Evolutionary conservation across 139 green algal genomes (phyloP).

Genomic region (Chlamydomonas applanata): DNA sequence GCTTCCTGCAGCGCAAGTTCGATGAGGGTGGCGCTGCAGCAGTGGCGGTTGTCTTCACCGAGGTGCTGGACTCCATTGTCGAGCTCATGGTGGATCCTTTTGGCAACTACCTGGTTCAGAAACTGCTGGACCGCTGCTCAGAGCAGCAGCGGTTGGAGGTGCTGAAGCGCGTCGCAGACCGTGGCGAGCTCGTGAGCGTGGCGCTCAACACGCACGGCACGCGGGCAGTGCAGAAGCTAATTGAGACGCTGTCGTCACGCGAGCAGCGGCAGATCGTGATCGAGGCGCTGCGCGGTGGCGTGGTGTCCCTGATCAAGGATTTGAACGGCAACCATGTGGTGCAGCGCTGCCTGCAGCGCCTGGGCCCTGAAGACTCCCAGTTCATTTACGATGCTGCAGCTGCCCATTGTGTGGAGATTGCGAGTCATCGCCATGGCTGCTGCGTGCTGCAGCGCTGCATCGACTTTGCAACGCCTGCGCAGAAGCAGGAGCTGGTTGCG

Average conservation of each 20-base stretch:
- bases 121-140: slow-evolving; percentile 93
- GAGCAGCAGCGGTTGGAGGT: slow-evolving; percentile 86
- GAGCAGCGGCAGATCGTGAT: slow-evolving; percentile 83
- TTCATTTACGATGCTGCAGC: slow-evolving; percentile 94
- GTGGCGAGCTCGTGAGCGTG: slow-evolving; percentile 79
- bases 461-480: slow-evolving; percentile 84
- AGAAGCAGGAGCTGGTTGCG: slow-evolving; percentile 78
- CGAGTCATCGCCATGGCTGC: slow-evolving; percentile 96
- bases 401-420: slow-evolving; percentile 87
- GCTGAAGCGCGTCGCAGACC: slow-evolving; percentile 70
- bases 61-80: slow-evolving; percentile 72
- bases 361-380: slow-evolving; percentile 73
- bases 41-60: slow-evolving; percentile 70
- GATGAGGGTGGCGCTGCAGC: slow-evolving; percentile 88
- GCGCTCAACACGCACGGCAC: slow-evolving; percentile 97
- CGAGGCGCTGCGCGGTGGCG: slow-evolving; percentile 73
- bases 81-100: slow-evolving; percentile 99
- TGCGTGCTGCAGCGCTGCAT: slow-evolving; percentile 99
- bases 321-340: slow-evolving; percentile 99
- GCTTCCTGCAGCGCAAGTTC: slow-evolving; percentile 97
- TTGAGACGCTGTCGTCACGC: slow-evolving; percentile 79
- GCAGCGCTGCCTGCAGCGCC: slow-evolving; percentile 91
- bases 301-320: slow-evolving; percentile 96
- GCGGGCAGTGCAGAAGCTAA: slow-evolving; percentile 95
- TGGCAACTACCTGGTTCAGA: slow-evolving; percentile 99